Evolutionary conservation across 148 eudicot genomes (phyloP).

Genomic region (Pouteria glomerata): DNA sequence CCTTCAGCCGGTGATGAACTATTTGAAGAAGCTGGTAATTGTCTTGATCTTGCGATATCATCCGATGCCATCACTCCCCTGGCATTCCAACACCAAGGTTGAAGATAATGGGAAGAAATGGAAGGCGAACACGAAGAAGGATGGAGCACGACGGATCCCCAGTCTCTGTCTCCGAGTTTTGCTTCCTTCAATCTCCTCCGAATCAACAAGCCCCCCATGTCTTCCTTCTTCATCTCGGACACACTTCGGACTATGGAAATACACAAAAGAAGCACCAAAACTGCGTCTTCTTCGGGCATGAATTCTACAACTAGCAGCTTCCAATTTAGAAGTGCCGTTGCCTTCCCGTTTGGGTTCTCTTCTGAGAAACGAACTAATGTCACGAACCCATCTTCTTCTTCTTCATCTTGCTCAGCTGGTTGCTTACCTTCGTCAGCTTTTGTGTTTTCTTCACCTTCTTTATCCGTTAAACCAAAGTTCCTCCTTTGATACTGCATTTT

Average conservation of each 20-base stretch:
- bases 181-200: constrained; percentile 67
- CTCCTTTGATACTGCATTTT: constrained; percentile 58
- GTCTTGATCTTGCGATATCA: constrained; percentile 25
- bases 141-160: constrained; percentile 74
- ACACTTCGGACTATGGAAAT: constrained; percentile 60
- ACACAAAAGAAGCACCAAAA: constrained; percentile 61
- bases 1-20: constrained; percentile 71
- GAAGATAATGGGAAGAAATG: constrained; percentile 36
- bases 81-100: constrained; percentile 88
- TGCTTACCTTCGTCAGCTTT: constrained; percentile 5
- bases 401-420: constrained; percentile 10
- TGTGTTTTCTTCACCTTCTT: constrained; percentile 9
- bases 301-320: constrained; percentile 62
- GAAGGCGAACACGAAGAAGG: constrained; percentile 35
- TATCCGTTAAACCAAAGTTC: constrained; percentile 6
- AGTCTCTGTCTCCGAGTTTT: constrained; percentile 56
- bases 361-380: constrained; percentile 72
- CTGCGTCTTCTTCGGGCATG: constrained; percentile 83
- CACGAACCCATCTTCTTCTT: constrained; percentile 63
- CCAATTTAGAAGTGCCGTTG: constrained; percentile 92
- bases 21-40: constrained; percentile 29
- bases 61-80: constrained; percentile 42
- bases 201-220: constrained; percentile 60
- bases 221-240: constrained; percentile 64
- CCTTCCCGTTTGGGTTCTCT: constrained; percentile 75